Evolutionary conservation across 2,329 filamentous ascomycete genomes (phyloP).

Genomic region (Basipetospora sp.): DNA sequence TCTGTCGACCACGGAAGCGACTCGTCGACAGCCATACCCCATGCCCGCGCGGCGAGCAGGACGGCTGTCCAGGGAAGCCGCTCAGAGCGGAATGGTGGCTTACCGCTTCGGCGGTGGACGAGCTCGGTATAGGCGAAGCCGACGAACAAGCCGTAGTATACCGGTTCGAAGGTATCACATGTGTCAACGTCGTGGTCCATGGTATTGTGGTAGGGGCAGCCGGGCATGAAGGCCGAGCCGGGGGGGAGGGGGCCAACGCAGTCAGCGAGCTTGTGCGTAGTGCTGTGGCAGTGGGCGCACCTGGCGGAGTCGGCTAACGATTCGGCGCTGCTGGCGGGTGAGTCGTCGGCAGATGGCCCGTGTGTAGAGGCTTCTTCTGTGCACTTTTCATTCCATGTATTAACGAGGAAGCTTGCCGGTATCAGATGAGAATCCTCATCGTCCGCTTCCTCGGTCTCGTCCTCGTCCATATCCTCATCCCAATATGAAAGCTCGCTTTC

Average conservation of each 20-base stretch:
- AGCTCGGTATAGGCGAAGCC: not conserved
- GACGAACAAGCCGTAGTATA: not conserved
- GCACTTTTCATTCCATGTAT: too few relatives aligned
- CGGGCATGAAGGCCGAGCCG: not conserved
- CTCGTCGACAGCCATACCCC: not conserved
- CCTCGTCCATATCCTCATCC: too few relatives aligned
- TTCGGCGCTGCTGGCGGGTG: too few relatives aligned
- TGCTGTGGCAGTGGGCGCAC: constrained; percentile 2
- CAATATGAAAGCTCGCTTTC: too few relatives aligned
- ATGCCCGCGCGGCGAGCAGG: not conserved
- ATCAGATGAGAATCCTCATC: too few relatives aligned
- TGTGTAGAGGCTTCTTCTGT: too few relatives aligned
- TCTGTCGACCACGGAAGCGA: constrained; percentile 5
- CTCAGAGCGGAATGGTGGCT: constrained; percentile 3
- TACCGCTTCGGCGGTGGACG: not conserved
- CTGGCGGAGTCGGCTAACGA: too few relatives aligned
- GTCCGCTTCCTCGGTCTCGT: not conserved
- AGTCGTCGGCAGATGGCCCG: too few relatives aligned
- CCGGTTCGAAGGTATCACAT: not conserved
- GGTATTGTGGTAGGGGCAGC: constrained; percentile 2
- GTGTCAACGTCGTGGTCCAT: constrained; percentile 2
- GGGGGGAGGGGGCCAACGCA: constrained; percentile 1
- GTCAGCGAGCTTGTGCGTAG: not conserved
- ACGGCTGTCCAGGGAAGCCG: constrained; percentile 3
- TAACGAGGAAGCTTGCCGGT: too few relatives aligned